Evolutionary conservation across 345 rosid species (phyloP).

Genomic region (rapeseed (Brassica napus)): DNA sequence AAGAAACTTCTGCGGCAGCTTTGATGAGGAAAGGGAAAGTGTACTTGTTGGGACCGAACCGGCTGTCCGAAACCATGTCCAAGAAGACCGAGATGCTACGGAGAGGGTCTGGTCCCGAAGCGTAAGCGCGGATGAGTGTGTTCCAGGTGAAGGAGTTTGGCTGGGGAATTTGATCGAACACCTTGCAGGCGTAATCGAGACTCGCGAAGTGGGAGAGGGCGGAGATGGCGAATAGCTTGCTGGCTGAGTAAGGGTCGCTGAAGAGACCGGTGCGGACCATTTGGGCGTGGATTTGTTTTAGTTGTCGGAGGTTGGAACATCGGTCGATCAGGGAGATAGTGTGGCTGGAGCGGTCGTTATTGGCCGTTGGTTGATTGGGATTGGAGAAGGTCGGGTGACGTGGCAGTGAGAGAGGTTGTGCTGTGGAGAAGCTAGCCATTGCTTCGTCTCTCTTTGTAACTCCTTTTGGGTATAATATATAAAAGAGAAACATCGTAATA

Average conservation of each 20-base stretch:
- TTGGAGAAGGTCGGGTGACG: constrained; percentile 34
- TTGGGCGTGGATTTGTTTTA: constrained; percentile 61
- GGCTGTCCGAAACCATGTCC: constrained; percentile 51
- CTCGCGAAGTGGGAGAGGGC: constrained; percentile 48
- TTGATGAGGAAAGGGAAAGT: constrained; percentile 72
- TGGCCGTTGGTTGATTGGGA: constrained; percentile 32
- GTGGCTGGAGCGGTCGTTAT: constrained; percentile 43
- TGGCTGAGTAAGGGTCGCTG: constrained; percentile 50
- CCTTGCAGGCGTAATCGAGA: constrained; percentile 62
- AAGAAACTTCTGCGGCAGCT: constrained; percentile 48
- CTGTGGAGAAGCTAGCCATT: constrained; percentile 32
- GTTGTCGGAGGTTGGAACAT: constrained; percentile 45
- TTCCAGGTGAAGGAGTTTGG: constrained; percentile 74
- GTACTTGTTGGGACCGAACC: constrained; percentile 53
- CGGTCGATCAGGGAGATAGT: constrained; percentile 41
- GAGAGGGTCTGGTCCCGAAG: constrained; percentile 59
- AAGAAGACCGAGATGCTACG: constrained; percentile 49
- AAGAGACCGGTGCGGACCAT: constrained; percentile 58
- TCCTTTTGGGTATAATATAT: too few relatives aligned
- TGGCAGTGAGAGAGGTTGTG: constrained; percentile 45
- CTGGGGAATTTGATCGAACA: constrained; percentile 71
- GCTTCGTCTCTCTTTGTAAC: neutral
- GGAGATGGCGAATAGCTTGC: constrained; percentile 52
- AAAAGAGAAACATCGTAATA: too few relatives aligned
- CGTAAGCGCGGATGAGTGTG: constrained; percentile 64